Base-by-base conservation (phyloP, 1,284 basidiomycete genomes). In the Volvariella volvacea region DNA sequence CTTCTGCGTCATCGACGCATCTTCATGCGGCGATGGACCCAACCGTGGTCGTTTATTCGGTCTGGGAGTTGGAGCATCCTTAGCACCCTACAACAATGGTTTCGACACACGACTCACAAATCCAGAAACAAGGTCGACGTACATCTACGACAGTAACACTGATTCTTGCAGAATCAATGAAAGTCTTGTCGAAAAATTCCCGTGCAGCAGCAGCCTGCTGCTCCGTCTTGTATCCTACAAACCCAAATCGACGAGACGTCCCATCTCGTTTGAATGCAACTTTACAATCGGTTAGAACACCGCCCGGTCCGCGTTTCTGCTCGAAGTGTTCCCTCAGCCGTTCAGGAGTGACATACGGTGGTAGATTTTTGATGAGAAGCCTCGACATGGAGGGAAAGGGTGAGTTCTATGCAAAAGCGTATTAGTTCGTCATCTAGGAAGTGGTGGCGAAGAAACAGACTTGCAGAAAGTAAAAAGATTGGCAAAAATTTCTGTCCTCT, bases 301-400 rank as follows among this genome's bases (percentile, higher is more conserved):
- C 82, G 1, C 67, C 66, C n/a, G 84, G 89, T 42, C 72, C 76
- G 31, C 68, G 74, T 44, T 66, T 71, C 43, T 80, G 75, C 42
- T 75, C 68, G 56, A 92, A 83, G 62, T 92, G 86, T 47, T 80
- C 73, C 36, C 79, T 74, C 8, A 95, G 76, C 22, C 76, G 73
- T 6, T 71, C 71, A 25, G 81, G 75, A 0, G 85, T 83, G 22
- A 88, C 70, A 58, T 84, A 85, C 0, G 79, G 59, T 0, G 94
- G 93, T 1, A 99, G 67, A 56, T 92, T 92, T 57, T 92, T 92
- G 40, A 97, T 73, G 45, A 99, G 88, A 38, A 99, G 78, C 39
- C 95, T 88, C 12, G 94, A 95, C 90, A 88, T 89, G 38, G 49
- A 16, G 20, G 14, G n/a, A 28, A 28, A 12, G 25, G 6, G 12